Percentiles rank a stretch among this genome's conserved stretches.
Evolutionary conservation across 2,329 filamentous ascomycete species (phyloP).

Genomic region (Xylariaceae sp.): DNA sequence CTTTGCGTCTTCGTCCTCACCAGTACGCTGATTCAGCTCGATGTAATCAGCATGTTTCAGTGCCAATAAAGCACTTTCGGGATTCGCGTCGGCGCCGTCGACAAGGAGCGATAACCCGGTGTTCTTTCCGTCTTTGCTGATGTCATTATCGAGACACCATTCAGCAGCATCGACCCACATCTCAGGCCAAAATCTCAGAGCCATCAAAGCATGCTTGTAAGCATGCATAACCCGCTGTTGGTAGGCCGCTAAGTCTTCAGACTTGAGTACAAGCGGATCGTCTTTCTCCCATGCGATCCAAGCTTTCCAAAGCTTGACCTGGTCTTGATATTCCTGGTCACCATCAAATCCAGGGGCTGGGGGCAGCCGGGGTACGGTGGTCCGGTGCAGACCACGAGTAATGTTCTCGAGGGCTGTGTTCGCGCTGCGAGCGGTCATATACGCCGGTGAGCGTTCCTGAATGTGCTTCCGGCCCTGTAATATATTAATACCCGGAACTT

Average conservation of each 20-base stretch:
- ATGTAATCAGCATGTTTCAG: slow-evolving; percentile 87
- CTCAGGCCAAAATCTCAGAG: slow-evolving; percentile 89
- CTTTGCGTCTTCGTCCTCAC: slow-evolving; percentile 72
- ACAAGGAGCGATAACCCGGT: slow-evolving; percentile 73
- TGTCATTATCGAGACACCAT: slow-evolving; percentile 80
- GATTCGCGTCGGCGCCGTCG: slow-evolving; percentile 83
- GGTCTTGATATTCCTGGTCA: slow-evolving; percentile 76
- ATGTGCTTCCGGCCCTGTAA: slow-evolving; percentile 87
- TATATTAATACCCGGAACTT: slow-evolving; percentile 11
- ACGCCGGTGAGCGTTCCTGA: slow-evolving; percentile 86
- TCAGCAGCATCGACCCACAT: slow-evolving; percentile 94
- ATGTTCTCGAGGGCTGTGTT: slow-evolving; percentile 90
- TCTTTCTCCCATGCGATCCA: slow-evolving; percentile 97
- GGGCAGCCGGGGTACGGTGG: slow-evolving; percentile 75
- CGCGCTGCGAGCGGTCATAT: slow-evolving; percentile 93
- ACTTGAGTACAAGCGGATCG: slow-evolving; percentile 81
- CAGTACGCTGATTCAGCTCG: slow-evolving; percentile 72
- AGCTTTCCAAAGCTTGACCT: slow-evolving; percentile 85
- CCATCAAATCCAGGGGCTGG: slow-evolving; percentile 85
- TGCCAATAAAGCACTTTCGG: slow-evolving; percentile 86
- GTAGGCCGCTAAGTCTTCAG: slow-evolving; percentile 73
- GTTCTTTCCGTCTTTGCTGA: slow-evolving; percentile 54
- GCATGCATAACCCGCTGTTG: slow-evolving; percentile 80
- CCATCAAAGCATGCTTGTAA: slow-evolving; percentile 92
- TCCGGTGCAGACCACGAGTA: slow-evolving; percentile 71